Percentiles rank a stretch among this genome's conserved stretches.
Conservation (phyloP, 2,329 filamentous ascomycete species). For the Neofusicoccum kwambonambiense region DNA sequence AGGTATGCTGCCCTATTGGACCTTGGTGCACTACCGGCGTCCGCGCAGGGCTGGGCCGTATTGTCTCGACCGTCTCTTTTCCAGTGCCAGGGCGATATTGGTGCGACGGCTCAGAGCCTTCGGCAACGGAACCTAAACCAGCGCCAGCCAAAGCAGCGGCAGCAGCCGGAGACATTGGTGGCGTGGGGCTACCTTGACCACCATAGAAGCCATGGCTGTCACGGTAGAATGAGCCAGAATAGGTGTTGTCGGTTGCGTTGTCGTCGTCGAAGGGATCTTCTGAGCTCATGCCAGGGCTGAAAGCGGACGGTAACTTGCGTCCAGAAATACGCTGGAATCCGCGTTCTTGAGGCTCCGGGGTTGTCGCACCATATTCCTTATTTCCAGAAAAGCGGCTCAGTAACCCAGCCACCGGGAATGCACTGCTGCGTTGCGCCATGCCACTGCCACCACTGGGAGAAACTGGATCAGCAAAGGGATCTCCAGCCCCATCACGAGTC, state of each 20-base stretch:
- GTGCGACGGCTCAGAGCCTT: constrained; percentile 23
- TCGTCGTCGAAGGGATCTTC: constrained; percentile 24
- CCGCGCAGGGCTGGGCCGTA: constrained; percentile 60
- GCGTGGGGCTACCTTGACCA: constrained; percentile 29
- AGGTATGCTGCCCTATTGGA: constrained; percentile 23
- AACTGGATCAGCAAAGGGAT: constrained; percentile 18
- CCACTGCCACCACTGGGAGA: not conserved
- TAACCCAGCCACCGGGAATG: constrained; percentile 39
- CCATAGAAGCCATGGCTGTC: constrained; percentile 45
- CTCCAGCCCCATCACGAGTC: constrained; percentile 1
- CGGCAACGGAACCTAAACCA: constrained; percentile 24
- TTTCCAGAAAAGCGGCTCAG: constrained; percentile 40
- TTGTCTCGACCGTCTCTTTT: constrained; percentile 21
- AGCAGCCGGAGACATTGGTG: constrained; percentile 17
- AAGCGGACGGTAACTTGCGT: constrained; percentile 49
- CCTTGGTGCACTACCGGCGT: constrained; percentile 58
- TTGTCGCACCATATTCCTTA: constrained; percentile 28
- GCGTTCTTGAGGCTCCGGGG: constrained; percentile 32
- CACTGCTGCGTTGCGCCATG: constrained; percentile 42
- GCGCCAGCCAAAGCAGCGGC: constrained; percentile 6
- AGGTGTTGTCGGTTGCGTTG: constrained; percentile 30
- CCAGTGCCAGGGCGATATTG: constrained; percentile 7
- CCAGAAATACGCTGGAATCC: constrained; percentile 49
- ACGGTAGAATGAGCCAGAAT: constrained; percentile 44
- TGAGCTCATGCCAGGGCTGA: constrained; percentile 48